Evolutionary conservation across 306 rosid genomes (phyloP).

Genomic region (Clitoria ternatea): DNA sequence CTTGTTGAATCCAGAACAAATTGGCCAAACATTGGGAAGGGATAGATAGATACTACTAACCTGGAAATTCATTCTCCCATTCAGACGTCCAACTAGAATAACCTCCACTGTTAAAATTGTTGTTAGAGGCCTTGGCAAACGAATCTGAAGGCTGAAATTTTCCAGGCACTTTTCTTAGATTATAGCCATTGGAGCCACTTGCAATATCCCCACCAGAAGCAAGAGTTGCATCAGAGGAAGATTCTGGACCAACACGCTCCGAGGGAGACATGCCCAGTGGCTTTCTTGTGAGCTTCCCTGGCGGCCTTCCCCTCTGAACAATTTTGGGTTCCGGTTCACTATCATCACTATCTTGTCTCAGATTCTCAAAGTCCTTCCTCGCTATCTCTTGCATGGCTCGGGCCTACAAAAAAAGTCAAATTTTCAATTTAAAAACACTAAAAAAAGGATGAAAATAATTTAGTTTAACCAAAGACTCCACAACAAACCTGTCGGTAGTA

Average conservation of each 20-base stretch:
- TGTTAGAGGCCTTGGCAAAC: constrained; percentile 35
- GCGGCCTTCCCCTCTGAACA: constrained; percentile 89
- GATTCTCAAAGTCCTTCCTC: constrained; percentile 77
- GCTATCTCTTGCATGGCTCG: constrained; percentile 85
- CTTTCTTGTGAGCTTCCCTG: constrained; percentile 63
- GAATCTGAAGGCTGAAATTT: constrained; percentile 49
- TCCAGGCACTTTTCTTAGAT: constrained; percentile 57
- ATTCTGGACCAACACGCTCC: constrained; percentile 51
- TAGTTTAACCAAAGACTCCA: constrained; percentile 16
- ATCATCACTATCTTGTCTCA: constrained; percentile 80
- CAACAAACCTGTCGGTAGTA: constrained; percentile 85
- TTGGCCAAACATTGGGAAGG: neutral
- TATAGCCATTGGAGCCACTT: constrained; percentile 55
- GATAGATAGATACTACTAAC: constrained; percentile 27
- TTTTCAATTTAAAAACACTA: neutral
- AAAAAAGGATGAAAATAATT: neutral
- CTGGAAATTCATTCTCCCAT: constrained; percentile 93
- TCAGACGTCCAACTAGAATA: constrained; percentile 54
- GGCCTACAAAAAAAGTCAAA: constrained; percentile 51
- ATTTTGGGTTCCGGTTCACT: constrained; percentile 62
- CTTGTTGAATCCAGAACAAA: neutral
- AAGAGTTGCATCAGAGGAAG: constrained; percentile 56
- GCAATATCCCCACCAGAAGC: constrained; percentile 65
- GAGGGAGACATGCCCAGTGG: constrained; percentile 40
- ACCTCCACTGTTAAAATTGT: constrained; percentile 48